Conservation (phyloP, 805 yeast species). For the Scheffersomyces ergatensis region DNA sequence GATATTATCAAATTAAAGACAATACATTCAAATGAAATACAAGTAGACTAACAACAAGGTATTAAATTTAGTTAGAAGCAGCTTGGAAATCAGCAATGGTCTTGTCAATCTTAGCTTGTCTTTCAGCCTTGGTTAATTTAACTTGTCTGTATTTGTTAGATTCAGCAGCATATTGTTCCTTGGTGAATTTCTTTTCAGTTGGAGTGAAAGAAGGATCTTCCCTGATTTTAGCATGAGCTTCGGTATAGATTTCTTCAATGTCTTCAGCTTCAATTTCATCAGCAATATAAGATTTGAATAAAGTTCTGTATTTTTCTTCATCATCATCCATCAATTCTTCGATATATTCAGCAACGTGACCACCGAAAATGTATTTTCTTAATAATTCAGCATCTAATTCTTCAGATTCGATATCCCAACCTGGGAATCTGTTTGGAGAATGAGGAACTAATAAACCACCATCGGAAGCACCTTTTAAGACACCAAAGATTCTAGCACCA, state of each 20-base stretch:
- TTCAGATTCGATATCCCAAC: slow-evolving; percentile 98
- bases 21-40: not conserved
- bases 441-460: slow-evolving; percentile 99
- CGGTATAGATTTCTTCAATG: slow-evolving; percentile 90
- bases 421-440: slow-evolving; percentile 99
- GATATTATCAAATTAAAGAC: not conserved
- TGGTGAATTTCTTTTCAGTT: slow-evolving; percentile 89
- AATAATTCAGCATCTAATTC: slow-evolving; percentile 96
- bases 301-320: slow-evolving; percentile 97
- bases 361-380: slow-evolving; percentile 99
- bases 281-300: slow-evolving; percentile 94
- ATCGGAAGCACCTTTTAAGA: slow-evolving; percentile 99
- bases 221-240: slow-evolving; percentile 95
- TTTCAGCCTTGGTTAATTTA: slow-evolving; percentile 89
- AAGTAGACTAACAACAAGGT: not conserved
- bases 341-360: slow-evolving; percentile 99
- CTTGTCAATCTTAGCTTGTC: slow-evolving; percentile 83
- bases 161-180: slow-evolving; percentile 97
- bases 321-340: slow-evolving; percentile 99
- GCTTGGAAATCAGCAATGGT: slow-evolving; percentile 91
- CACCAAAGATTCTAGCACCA: slow-evolving; percentile 99
- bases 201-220: slow-evolving; percentile 91
- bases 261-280: slow-evolving; percentile 97
- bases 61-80: slow-evolving; percentile 29
- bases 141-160: slow-evolving; percentile 86